Evolutionary conservation across 2,329 filamentous ascomycete genomes (phyloP).

Genomic region (Amauroascus verrucosus): DNA sequence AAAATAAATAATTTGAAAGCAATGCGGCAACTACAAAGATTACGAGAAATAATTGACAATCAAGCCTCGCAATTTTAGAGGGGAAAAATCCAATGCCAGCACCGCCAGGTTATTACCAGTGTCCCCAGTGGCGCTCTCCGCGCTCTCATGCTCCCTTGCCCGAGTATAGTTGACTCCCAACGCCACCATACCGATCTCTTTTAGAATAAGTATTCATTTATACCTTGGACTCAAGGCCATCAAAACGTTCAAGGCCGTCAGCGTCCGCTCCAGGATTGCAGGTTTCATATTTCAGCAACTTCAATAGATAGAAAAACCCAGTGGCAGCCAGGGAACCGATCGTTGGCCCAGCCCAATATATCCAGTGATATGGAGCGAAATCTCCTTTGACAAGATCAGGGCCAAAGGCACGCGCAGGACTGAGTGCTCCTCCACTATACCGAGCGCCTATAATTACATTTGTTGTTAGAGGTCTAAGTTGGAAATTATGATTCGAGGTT

Average conservation of each 20-base stretch:
- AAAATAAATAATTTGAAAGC: not conserved
- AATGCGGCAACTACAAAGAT: not conserved
- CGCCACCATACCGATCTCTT: not conserved
- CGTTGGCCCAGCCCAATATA: constrained; percentile 42
- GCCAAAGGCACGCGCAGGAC: constrained; percentile 41
- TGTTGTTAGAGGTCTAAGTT: not conserved
- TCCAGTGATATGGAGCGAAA: constrained; percentile 42
- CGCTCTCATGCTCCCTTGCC: not conserved
- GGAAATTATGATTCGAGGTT: not conserved
- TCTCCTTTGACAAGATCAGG: constrained; percentile 38
- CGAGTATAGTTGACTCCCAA: not conserved
- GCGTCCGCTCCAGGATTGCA: constrained; percentile 50
- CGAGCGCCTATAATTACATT: constrained; percentile 30
- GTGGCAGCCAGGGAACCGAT: constrained; percentile 40
- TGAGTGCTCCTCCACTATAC: constrained; percentile 41
- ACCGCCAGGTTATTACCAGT: not conserved
- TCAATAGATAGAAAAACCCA: constrained; percentile 42
- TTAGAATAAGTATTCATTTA: not conserved
- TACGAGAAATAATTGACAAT: not conserved
- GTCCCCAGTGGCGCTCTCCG: not conserved
- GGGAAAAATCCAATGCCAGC: not conserved
- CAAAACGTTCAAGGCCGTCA: constrained; percentile 22
- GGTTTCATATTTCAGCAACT: constrained; percentile 35
- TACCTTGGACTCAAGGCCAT: constrained; percentile 2
- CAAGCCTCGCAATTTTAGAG: not conserved